phyloP scores from a whole-genome alignment of 345 rosid genomes.

The Dimocarpus longan region DNA sequence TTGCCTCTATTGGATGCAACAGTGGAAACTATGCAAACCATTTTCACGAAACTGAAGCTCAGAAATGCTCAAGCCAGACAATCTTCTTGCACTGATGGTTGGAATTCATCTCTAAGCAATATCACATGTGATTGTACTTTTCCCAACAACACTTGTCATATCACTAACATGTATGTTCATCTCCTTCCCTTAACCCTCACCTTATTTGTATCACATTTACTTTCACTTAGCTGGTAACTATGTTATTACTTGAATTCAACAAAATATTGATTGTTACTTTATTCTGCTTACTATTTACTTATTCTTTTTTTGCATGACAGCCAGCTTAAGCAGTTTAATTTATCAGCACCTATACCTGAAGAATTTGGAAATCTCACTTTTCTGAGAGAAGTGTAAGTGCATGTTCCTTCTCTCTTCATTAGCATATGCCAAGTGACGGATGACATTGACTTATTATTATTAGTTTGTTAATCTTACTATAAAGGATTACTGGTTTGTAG shows the following conservation, averaged over 20 bases:
- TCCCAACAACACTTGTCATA: slow-evolving; percentile 46
- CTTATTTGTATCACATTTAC: neutral
- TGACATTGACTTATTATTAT: neutral
- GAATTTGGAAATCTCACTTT: slow-evolving; percentile 64
- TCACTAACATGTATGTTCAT: slow-evolving; percentile 55
- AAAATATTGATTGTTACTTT: too few species aligned
- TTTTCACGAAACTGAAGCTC: slow-evolving; percentile 44
- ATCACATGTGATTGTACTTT: slow-evolving; percentile 59
- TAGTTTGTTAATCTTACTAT: neutral
- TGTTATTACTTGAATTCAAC: neutral
- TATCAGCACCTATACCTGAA: slow-evolving; percentile 66
- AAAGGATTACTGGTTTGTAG: neutral
- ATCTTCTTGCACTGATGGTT: slow-evolving; percentile 47
- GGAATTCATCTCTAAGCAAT: slow-evolving; percentile 31
- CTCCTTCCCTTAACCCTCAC: neutral
- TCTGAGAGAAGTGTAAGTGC: slow-evolving; percentile 58
- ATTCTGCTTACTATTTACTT: neutral
- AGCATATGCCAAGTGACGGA: neutral
- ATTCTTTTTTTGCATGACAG: slow-evolving; percentile 36
- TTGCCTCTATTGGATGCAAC: slow-evolving; percentile 20
- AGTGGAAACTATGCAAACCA: slow-evolving; percentile 55
- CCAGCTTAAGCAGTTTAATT: slow-evolving; percentile 48
- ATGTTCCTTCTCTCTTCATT: neutral
- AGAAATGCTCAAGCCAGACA: slow-evolving; percentile 29
- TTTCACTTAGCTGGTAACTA: neutral